Evolutionary conservation across 257 asterid species (phyloP), one percentile per base, ranked within the genome.

Genomic region (Jaltomata sinuosa): DNA sequence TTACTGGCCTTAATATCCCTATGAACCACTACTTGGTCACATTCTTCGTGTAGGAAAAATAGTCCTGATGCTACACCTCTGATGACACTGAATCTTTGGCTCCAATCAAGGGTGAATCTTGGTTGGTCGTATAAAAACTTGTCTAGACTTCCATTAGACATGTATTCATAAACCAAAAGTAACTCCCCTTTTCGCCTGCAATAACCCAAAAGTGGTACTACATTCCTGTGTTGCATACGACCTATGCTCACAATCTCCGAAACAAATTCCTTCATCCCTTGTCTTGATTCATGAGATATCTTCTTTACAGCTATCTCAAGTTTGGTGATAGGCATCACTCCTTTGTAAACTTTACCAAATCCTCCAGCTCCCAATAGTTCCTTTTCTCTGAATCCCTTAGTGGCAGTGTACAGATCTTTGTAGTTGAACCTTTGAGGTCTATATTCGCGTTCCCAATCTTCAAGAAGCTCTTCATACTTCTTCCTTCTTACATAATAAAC

Each of bases 271-370:
- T 72, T 72, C 55, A 72, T 72, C 38, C 57, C 57, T 72, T 72
- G 79, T 36, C 52, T 14, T 14, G 80, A 72, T 42, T 72, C 80
- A 40, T 72, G 55, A 42, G 80, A 91, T 16, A 92, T 89, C 69
- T 84, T 86, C 87, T 94, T 94, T 10, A 92, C 95, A 0, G 97
- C 94, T 16, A 94, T 83, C 77, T 89, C 87, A 8, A 76, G 64
- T 67, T 81, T 88, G 0, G 97, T 77, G 0, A 42, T 79, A 2
- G 88, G 87, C 87, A 94, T 62, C 3, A 88, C 79, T 6, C 98
- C 98, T 84, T 83, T 85, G 57, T 94, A 94, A 1, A 94, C 98
- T 40, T 87, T 88, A 9, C 97, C 97, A 52, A 94, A 94, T 16
- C 98, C 98, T 1, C 98, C 97, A 2, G 78, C 67, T 0, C 98